Base-by-base conservation (phyloP, 352 stramenopile genomes). In the Thalassiosira allenii region DNA sequence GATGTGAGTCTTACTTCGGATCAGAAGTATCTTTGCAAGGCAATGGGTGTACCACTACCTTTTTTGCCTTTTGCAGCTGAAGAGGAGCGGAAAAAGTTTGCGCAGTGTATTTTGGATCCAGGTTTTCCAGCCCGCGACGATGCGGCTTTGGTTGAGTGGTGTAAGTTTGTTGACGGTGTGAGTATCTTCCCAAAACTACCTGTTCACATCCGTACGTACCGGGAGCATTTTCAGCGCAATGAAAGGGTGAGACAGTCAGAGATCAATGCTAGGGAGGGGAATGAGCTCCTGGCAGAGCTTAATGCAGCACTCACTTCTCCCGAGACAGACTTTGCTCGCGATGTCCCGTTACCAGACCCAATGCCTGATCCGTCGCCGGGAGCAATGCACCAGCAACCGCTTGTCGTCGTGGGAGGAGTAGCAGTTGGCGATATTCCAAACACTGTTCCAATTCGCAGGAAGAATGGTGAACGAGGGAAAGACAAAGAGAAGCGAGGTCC, bases 171-270 rank as follows among this genome's bases (percentile, higher is more conserved):
- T 62, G 65, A 86, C 80, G 69, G 70, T n/a, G 44, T 82, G 20
- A 66, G 65, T 59, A 70, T 85, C 14, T 65, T 73, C 59, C 70
- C 71, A 54, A 82, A 85, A 40, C 44, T 85, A 12, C 77, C 77
- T 6, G 52, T 66, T 34, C 72, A 85, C 34, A 33, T 85, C 1
- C 41, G 69, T 6, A 78, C 32, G 11, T 62, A 81, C 52, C 17
- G 34, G 40, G 34, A 75, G 1, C 30, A 58, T 1, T 79, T 34
- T 25, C 29, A 75, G 1, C 58, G 52, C 14, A 84, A 80, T 40
- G 11, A 66, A 27, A 11, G 61, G 54, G 62, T 84, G 20, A 53
- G 51, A 47, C 53, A 80, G 22, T 25, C 12, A 23, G 75, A 61
- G 1, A 41, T 47, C 29, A 83, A 58, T 29, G 52, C 67, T 51